Percentiles rank a stretch among this genome's conserved stretches.
Conservation (phyloP, 2,329 filamentous ascomycete species). For the Cordyceps fumosorosea region DNA sequence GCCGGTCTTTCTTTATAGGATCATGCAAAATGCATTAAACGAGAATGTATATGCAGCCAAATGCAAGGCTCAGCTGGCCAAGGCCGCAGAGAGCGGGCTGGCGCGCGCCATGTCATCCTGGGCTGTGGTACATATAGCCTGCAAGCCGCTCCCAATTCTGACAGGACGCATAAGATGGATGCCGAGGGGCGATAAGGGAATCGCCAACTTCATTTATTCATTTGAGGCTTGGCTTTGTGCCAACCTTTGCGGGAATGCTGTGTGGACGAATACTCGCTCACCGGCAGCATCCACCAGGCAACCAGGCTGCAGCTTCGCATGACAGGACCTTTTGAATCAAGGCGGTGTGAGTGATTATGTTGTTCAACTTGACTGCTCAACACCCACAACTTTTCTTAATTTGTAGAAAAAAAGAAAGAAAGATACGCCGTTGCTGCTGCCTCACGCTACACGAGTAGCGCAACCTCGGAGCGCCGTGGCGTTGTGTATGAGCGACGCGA, state of each 20-base stretch:
- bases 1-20: background rate
- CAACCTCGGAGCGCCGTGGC: background rate
- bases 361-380: too few relatives aligned
- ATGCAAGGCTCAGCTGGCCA: background rate
- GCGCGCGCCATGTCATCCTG: background rate
- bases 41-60: background rate
- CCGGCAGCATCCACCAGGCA: background rate
- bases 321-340: background rate
- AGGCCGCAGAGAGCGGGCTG: background rate
- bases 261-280: background rate
- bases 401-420: background rate
- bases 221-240: background rate
- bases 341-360: background rate
- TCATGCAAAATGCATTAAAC: background rate
- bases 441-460: background rate
- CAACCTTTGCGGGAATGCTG: too few relatives aligned
- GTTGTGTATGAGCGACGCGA: background rate
- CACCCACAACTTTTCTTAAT: too few relatives aligned
- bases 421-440: background rate
- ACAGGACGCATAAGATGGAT: background rate
- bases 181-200: too few relatives aligned
- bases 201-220: background rate
- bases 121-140: background rate
- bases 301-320: background rate
- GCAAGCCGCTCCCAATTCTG: background rate